Base-by-base conservation (phyloP, 345 rosid species). In the Melaleuca quinquenervia region DNA sequence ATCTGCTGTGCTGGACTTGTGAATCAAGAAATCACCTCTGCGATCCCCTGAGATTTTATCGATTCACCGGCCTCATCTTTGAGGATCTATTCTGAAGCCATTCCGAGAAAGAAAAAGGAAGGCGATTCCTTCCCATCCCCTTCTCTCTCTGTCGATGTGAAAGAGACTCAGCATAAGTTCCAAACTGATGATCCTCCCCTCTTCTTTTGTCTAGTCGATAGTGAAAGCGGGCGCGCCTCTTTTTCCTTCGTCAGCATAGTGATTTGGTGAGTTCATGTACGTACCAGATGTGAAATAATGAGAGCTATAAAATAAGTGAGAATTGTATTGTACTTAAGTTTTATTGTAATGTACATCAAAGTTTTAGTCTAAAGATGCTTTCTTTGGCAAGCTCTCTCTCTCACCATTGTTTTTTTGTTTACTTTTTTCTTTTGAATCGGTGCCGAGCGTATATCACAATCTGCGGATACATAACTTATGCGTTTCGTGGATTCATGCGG, bases 261-360 rank as follows among this genome's bases (percentile, higher is more conserved):
- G 50, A 54, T 85, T 85, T 85, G 86, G 54, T 64, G 53, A 85
- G 86, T 85, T 85, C 53, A 50, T 74, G 86, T 85, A 52, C 82
- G 76, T 74, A 74, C 45, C 74, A 48, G 75, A 80, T 36, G 76
- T 85, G 53, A 85, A 78, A 85, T 50, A 74, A 13, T 32, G 55
- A 70, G 80, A 70, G 80, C 80, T 70, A 70, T 70, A 70, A 36
- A 70, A 70, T 70, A 70, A 70, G 80, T 70, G 26, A 70, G 80
- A 32, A 70, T 70, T 70, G 80, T 70, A 70, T 18, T 70, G 80
- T 70, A 70, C 80, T 70, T 48, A 70, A 70, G 80, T 70, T 70
- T 70, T 9, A 70, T 41, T 36, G 48, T 70, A 36, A 70, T 70
- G 80, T 70, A 70, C 80, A 70, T 70, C 48, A 70, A 70, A 70